Percentiles rank a stretch among this genome's conserved stretches.
These are phyloP conservation scores for Podospora appendiculata DNA, from an alignment of 495 filamentous ascomycete species.

Conservation along the genomic window DNA sequence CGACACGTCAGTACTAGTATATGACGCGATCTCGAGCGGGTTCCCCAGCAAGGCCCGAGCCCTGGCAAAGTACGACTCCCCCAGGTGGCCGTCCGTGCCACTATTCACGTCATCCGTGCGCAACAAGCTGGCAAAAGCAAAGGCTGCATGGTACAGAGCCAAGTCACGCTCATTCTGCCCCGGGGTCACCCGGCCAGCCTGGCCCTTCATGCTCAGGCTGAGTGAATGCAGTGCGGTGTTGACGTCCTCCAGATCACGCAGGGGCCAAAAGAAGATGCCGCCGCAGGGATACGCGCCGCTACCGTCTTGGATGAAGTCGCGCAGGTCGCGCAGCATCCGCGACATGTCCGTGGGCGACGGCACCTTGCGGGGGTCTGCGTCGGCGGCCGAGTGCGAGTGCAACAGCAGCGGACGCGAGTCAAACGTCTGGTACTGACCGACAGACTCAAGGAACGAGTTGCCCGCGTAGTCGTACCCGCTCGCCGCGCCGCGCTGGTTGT, in stretches of 20 bases:
- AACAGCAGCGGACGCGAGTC: slow-evolving; percentile 29
- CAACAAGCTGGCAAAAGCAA: slow-evolving; percentile 22
- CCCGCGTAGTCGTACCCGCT: too few species aligned
- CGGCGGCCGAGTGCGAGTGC: slow-evolving; percentile 12
- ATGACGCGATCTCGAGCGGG: slow-evolving; percentile 23
- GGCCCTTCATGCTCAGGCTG: slow-evolving; percentile 5
- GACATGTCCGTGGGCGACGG: slow-evolving; percentile 18
- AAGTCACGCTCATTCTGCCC: slow-evolving; percentile 5
- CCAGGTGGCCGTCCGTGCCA: slow-evolving; percentile 10
- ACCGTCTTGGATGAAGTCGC: slow-evolving; percentile 25
- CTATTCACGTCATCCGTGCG: slow-evolving; percentile 7
- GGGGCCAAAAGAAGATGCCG: slow-evolving; percentile 32
- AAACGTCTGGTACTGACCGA: slow-evolving; percentile 31
- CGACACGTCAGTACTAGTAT: slow-evolving; percentile 22
- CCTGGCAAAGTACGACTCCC: slow-evolving; percentile 27
- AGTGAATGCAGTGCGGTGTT: too few species aligned
- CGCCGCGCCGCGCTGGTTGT: too few species aligned
- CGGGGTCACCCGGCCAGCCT: background rate
- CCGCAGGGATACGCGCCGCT: slow-evolving; percentile 17
- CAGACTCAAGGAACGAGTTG: slow-evolving; percentile 13
- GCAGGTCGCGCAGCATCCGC: slow-evolving; percentile 14
- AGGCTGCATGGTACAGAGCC: slow-evolving; percentile 22
- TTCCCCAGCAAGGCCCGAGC: slow-evolving; percentile 27
- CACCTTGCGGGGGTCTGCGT: slow-evolving; percentile 16
- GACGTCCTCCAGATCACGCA: slow-evolving; percentile 8